A percentile compares a stretch with the other conserved stretches of the same genome.
phyloP scores from a whole-genome alignment of 805 yeast genomes.

The Teunomyces atbi region DNA sequence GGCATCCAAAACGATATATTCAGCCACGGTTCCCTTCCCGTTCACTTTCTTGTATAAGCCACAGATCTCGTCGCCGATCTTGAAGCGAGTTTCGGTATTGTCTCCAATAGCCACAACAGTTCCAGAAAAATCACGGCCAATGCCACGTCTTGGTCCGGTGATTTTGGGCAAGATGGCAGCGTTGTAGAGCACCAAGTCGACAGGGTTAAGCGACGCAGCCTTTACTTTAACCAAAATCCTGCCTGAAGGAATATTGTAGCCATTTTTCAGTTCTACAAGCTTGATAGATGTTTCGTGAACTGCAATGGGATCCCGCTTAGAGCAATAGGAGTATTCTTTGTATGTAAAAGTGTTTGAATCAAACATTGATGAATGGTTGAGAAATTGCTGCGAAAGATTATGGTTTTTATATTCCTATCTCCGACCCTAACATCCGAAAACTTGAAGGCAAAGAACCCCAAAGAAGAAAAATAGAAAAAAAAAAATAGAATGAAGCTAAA shows the following conservation, averaged over 20 bases:
- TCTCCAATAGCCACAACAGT: conserved; percentile 29
- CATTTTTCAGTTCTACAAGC: conserved; percentile 11
- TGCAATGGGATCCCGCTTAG: conserved; percentile 12
- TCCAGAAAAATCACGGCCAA: conserved; percentile 35
- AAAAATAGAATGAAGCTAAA: neutral
- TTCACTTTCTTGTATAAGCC: conserved; percentile 21
- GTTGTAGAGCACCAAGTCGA: conserved; percentile 26
- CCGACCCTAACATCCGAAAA: no score
- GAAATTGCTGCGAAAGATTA: no score
- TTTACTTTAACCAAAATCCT: conserved; percentile 31
- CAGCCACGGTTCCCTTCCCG: conserved; percentile 43
- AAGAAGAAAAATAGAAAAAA: neutral
- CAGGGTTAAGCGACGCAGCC: conserved; percentile 33
- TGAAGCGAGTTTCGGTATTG: conserved; percentile 11
- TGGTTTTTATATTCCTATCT: no score
- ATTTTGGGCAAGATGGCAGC: conserved; percentile 11
- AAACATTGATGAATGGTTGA: neutral
- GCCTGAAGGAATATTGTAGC: conserved; percentile 13
- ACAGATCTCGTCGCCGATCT: conserved; percentile 29
- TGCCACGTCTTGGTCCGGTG: conserved; percentile 13
- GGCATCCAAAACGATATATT: conserved; percentile 45
- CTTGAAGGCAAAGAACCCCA: neutral
- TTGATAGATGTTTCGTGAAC: conserved; percentile 9
- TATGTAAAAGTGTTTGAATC: conserved; percentile 12
- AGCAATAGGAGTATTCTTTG: conserved; percentile 20